Base-by-base conservation (phyloP, 2,329 filamentous ascomycete genomes). In the Nothomitra cinnamomea region DNA sequence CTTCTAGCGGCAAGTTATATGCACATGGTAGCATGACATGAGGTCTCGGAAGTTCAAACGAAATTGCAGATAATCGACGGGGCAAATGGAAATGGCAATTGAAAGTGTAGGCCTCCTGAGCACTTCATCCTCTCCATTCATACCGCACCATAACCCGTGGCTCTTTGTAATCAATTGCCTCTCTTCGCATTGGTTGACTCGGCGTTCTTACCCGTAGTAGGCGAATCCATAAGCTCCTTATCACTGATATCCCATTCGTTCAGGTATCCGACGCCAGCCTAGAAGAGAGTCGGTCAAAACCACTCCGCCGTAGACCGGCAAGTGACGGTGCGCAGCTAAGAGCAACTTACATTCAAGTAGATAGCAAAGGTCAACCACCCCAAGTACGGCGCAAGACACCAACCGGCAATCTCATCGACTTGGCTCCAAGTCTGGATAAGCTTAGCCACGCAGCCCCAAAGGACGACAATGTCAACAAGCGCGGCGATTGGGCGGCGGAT, bases 281-380 rank as follows among this genome's bases (percentile, higher is more conserved):
- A 42, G 35, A 42, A 2, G 4, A 32, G 5, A 32, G 10, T 32
- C 10, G 10, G 28, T 10, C 28, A 32, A 32, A 32, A 10, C 10
- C 10, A 10, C 28, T 32, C 28, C 28, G 10, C 10, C 28, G 4
- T 17, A 13, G 36, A 24, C 53, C 45, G 57, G 57, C 50, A 45
- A 38, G 45, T 8, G 36, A 45, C 12, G 38, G 6, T 21, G 15
- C n/a, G 1, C 22, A 49, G 17, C 49, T 1, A 2, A 40, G 1
- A 42, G 45, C 19, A 17, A 58, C 66, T 63, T 58, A 78, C 79
- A 61, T 80, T 87, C 52, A 96, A 71, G 64, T 95, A 96, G 0
- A 85, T 87, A 32, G 88, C 89, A 64, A 94, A 95, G 53, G 80
- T 72, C 60, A 95, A 69, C 90, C 90, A 96, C 15, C 72, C 85